Conservation (phyloP, 2,329 filamentous ascomycete species). For the Fusarium domesticum region DNA sequence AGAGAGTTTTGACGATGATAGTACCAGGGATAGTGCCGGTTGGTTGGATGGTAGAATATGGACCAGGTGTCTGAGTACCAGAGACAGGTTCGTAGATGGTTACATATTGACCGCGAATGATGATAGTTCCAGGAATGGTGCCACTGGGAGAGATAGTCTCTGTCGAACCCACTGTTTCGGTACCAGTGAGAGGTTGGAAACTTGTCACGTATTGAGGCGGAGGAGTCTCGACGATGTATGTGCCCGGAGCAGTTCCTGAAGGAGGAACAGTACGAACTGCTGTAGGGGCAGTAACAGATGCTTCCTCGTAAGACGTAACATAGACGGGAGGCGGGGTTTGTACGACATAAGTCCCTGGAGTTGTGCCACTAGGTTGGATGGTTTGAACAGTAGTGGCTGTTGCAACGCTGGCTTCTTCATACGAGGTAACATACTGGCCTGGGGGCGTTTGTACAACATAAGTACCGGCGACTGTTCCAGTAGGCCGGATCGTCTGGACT, state of each 20-base stretch:
- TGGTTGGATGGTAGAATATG: not conserved
- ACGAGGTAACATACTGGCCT: not conserved
- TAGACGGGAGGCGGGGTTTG: not conserved
- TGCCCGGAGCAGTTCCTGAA: not conserved
- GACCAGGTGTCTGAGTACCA: not conserved
- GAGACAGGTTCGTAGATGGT: not conserved
- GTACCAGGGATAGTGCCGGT: not conserved
- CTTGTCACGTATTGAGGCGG: not conserved
- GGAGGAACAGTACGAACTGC: not conserved
- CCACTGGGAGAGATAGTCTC: not conserved
- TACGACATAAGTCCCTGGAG: not conserved
- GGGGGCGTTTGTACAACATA: constrained; percentile 1
- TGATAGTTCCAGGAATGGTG: not conserved
- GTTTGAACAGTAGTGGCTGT: not conserved
- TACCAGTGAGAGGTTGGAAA: not conserved
- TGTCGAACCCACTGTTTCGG: not conserved
- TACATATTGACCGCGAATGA: not conserved
- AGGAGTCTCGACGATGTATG: not conserved
- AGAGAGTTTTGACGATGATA: not conserved
- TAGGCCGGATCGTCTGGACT: not conserved
- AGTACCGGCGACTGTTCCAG: not conserved
- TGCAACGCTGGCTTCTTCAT: constrained; percentile 1
- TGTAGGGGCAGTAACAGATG: not conserved
- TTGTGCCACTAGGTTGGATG: not conserved
- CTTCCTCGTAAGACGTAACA: not conserved